Conservation (phyloP, 176 grass and related monocot species). For the Eremochloa ophiuroides region DNA sequence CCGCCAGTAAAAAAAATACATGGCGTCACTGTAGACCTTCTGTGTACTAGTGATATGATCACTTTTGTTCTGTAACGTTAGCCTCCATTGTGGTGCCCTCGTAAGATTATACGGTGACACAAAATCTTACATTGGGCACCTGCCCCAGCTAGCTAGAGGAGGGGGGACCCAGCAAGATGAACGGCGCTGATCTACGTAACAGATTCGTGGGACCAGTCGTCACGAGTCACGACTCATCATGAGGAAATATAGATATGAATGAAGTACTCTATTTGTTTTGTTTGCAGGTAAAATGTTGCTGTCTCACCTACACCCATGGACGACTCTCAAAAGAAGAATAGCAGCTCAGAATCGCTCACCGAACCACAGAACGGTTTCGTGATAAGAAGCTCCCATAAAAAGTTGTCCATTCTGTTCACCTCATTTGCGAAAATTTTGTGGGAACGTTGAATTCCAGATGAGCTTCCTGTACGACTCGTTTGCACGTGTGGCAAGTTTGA, state of each 20-base stretch:
- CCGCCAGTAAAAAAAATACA: too few relatives aligned
- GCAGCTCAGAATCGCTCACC: constrained; percentile 30
- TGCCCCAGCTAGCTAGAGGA: not conserved
- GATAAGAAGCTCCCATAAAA: not conserved
- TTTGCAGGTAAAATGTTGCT: constrained; percentile 33
- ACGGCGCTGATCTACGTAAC: constrained; percentile 12
- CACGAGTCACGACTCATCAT: not conserved
- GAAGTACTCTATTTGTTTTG: not conserved
- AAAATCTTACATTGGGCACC: not conserved
- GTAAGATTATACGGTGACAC: not conserved
- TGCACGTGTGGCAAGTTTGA: not conserved
- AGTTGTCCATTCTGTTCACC: not conserved
- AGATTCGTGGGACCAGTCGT: not conserved
- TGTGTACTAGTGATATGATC: too few relatives aligned
- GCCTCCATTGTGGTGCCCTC: too few relatives aligned
- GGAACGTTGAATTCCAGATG: not conserved
- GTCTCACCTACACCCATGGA: constrained; percentile 36
- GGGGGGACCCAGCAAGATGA: not conserved
- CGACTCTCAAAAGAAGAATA: not conserved
- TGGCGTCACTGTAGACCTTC: too few relatives aligned
- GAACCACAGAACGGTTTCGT: not conserved
- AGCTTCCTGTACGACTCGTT: not conserved
- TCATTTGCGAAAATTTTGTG: not conserved
- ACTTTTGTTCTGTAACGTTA: too few relatives aligned
- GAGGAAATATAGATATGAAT: too few relatives aligned